Evolutionary conservation across 2,329 filamentous ascomycete species (phyloP), one percentile per base, ranked within the genome.

Genomic region (Corinectria fuckeliana): DNA sequence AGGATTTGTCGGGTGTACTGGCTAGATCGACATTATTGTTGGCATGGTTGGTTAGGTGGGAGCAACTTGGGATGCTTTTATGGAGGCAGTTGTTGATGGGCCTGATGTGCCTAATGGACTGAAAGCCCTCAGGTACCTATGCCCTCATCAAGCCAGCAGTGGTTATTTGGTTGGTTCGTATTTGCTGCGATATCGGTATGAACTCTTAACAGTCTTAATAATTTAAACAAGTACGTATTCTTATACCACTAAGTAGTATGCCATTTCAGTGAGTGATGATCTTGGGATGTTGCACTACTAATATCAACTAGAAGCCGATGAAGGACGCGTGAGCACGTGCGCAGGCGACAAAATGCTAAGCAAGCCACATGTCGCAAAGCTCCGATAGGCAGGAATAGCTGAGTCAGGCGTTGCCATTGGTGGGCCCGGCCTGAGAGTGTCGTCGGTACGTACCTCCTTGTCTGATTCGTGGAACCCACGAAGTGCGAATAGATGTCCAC

Each of bases 381-480:
- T 38, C 50, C 38, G 36, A 11, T 45, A n/a, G n/a, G n/a, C n/a
- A n/a, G n/a, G n/a, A n/a, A n/a, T n/a, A 44, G 26, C 28, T 34
- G 39, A 56, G 28, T 50, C 32, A 20, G 16, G n/a, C 18, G 20
- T 21, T 30, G 28, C 54, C 39, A 45, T 42, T 11, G 3, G 18
- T 30, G 21, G 16, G 6, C 39, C 55, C 26, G 26, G 26, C 45
- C 30, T 39, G 23, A 48, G 32, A 23, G 20, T 14, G 41, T 26
- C 39, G 41, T 54, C 55, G 60, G 64, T 69, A 69, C 67, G 67
- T 69, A 69, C 63, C 67, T 36, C 38, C 3, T 30, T 44, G 36
- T 20, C 13, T 8, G 49, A 51, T 48, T 45, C 28, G 14, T 59
- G 20, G 51, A 56, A 56, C 25, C 51, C 56, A 52, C 39, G 38